Base-by-base conservation (phyloP, 2,329 filamentous ascomycete genomes). In the Ramichloridium luteum region DNA sequence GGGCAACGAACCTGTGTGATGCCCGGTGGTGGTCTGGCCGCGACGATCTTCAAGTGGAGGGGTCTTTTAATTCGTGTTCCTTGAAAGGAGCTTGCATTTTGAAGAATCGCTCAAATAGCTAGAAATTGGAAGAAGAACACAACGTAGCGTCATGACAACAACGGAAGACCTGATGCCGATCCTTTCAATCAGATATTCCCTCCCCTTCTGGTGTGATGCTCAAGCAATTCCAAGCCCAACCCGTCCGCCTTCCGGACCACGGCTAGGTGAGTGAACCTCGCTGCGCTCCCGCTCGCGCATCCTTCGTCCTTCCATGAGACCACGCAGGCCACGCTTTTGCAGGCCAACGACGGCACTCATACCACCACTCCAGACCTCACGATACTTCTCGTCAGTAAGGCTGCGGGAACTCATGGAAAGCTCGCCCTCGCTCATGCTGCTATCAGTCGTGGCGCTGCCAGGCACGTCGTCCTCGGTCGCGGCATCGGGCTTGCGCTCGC, bases 231-330 rank as follows among this genome's bases (percentile, higher is more conserved):
- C 54, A 14, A 57, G 39, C n/a, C 54, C 54, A 13, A 57, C 49
- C 29, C 49, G 39, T 34, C 44, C 13, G 41, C 55, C 36, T 46
- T 59, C 44, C 42, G 46, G 32, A 35, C 49, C 44, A n/a, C 36
- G 30, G n/a, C 20, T n/a, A 8, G 20, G 8, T n/a, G 20, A 8
- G 20, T 8, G 20, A 23, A 8, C 39, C 13, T 38, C 44, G 28
- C 48, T 56, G 39, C 58, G 56, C 37, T 60, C 70, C 41, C 83
- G 66, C 55, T 93, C 84, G 27, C 86, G 67, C 64, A 94, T 76
- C 38, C 88, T 69, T 27, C 88, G 67, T 3, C 88, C 88, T 57
- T 96, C 90, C 90, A 98, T 96, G 44, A 98, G 57, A 0, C 90
- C 90, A 37, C 88, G 69, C 20, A 98, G 57, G 0, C 90, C 90